Conservation (phyloP, 805 yeast genomes). For the Candida stauntonica region DNA sequence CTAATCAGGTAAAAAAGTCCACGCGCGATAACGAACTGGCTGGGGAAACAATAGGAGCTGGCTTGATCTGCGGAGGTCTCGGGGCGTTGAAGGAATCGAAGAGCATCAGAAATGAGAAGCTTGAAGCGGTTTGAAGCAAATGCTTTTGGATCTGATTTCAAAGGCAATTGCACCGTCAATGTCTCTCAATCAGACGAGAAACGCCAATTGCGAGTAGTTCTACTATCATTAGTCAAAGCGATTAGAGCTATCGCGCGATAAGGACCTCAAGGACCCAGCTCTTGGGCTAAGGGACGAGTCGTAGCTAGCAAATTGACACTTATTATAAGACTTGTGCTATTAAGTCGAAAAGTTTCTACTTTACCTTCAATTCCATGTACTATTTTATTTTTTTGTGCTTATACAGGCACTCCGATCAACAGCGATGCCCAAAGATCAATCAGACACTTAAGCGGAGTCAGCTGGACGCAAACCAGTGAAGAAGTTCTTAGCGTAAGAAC, state of each 20-base stretch:
- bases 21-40: background rate
- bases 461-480: slow-evolving; percentile 57
- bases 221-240: no score
- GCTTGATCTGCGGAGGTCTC: no score
- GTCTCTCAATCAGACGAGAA: no score
- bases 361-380: background rate
- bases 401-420: slow-evolving; percentile 7
- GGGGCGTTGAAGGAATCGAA: no score
- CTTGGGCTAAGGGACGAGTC: background rate
- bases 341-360: background rate
- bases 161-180: no score
- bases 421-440: background rate
- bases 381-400: no score
- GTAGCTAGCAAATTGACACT: background rate
- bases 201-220: no score
- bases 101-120: no score
- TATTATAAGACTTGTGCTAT: background rate
- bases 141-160: no score
- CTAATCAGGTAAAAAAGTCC: slow-evolving; percentile 3
- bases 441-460: slow-evolving; percentile 26
- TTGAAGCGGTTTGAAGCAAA: no score
- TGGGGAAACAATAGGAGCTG: no score
- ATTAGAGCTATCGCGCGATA: no score
- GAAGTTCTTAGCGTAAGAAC: slow-evolving; percentile 55
- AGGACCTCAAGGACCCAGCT: background rate